A percentile compares a stretch with the other conserved stretches of the same genome.
Evolutionary conservation across 2,329 filamentous ascomycete species (phyloP).

Genomic region (Scleromitrula shiraiana): DNA sequence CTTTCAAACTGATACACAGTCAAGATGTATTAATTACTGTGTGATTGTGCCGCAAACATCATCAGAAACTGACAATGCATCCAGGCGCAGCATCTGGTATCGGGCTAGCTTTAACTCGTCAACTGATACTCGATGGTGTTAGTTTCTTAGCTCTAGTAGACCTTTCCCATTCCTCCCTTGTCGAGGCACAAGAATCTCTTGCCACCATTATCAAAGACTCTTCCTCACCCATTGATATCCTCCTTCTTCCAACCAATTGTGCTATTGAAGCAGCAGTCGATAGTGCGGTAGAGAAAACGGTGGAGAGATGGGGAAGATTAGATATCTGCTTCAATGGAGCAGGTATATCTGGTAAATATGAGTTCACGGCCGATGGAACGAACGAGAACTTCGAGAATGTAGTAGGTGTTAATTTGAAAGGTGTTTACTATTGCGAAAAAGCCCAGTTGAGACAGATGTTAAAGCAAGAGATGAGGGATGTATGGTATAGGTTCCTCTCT

Average conservation of each 20-base stretch:
- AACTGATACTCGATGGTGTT: conserved; percentile 17
- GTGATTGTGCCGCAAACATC: neutral
- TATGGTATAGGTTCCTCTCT: conserved; percentile 13
- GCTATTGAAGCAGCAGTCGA: conserved; percentile 17
- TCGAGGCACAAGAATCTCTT: neutral
- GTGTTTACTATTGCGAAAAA: conserved; percentile 31
- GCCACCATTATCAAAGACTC: neutral
- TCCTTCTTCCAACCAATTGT: conserved; percentile 12
- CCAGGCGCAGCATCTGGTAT: conserved; percentile 22
- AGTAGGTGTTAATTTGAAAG: conserved; percentile 31
- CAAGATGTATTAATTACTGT: neutral
- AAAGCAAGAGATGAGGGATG: conserved; percentile 19
- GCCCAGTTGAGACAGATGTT: conserved; percentile 28
- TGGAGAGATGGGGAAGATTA: conserved; percentile 44
- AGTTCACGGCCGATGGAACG: conserved; percentile 19
- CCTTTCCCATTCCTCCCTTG: conserved; percentile 6
- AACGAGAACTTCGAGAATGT: conserved; percentile 23
- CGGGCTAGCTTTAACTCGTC: conserved; percentile 16
- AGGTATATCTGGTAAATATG: conserved; percentile 11
- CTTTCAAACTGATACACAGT: too few species aligned
- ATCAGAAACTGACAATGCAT: neutral
- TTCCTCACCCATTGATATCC: neutral
- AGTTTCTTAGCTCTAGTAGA: conserved; percentile 17
- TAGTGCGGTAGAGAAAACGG: conserved; percentile 24
- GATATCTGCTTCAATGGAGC: conserved; percentile 49